Evolutionary conservation across 2,329 filamentous ascomycete genomes (phyloP), one percentile per base, ranked within the genome.

Genomic region (Stemphylium vesicarium): DNA sequence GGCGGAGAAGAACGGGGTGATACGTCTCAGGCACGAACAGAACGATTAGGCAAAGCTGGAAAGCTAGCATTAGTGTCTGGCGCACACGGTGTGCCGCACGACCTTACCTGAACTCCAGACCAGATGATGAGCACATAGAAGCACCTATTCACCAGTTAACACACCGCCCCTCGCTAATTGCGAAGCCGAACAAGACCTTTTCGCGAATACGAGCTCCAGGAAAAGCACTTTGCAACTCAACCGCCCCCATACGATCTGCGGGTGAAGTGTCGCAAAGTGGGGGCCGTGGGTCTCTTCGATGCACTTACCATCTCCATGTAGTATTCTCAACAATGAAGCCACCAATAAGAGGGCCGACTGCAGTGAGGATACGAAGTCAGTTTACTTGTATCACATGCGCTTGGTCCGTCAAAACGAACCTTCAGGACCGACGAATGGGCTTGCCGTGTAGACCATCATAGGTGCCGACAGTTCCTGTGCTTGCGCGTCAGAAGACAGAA

Each of bases 21-120:
- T 95, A 96, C 1, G 92, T 97, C 78, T 97, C 92, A 4, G 92
- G 93, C 2, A 96, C 91, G 38, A 92, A 80, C 31, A 91, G 71
- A 31, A 87, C 70, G 47, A 96, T 87, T 55, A 85, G 78, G 10
- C 82, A 70, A 44, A 91, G 81, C 66, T 92, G 76, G 7, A 80
- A 38, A 12, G 24, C 46, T 53, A 51, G 59, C 42, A 43, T 68
- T 53, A 68, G 53, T 57, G 51, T 52, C 41, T 55, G 45, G 44
- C 48, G 32, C 44, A 45, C 54, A 59, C 39, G 46, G 42, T 58
- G 60, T 59, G 54, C 57, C 43, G 56, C 41, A 54, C 60, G 49
- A 52, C 61, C 59, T 68, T 65, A 74, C 71, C 64, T 72, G 70
- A 32, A 71, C 75, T n/a, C 81, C 85, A 1, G 87, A 82, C 92